Base-by-base conservation (phyloP, 371 early-diverging fungal species). In the Mortierella sp. region DNA sequence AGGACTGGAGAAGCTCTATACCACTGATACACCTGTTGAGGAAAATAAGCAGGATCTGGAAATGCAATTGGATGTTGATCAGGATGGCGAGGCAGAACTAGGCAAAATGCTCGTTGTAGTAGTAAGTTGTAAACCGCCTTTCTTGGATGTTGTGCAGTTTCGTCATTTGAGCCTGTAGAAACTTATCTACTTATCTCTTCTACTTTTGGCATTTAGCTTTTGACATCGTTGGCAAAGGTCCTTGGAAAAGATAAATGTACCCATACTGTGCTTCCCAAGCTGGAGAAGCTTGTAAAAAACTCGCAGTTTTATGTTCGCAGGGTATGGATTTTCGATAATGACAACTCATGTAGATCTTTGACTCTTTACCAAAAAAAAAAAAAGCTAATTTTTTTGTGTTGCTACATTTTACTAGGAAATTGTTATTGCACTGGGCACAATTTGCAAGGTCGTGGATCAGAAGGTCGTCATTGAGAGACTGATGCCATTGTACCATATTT, bases 41-140 rank as follows among this genome's bases (percentile, higher is more conserved):
- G 45, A 51, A 22, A 24, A 39, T 39, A 45, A 32, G 30, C 40
- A 49, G 8, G 63, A 51, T 43, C 28, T 54, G n/a, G 30, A 47
- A 20, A 49, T 45, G 22, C 30, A 66, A 18, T 40, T 45, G 28
- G 64, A 57, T 30, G 72, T 67, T 35, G 76, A 81, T 20, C 72
- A 72, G 22, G 75, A 75, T 20, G 88, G 89, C 6, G 90, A 88
- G 65, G 83, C 87, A 37, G 88, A 87, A 55, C 73, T 90, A 37
- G 88, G 88, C 18, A 90, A 90, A 70, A 88, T 88, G 70, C 85
- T 88, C 26, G 88, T 90, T 69, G 86, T 90, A 30, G 88, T 88
- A 72, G 91, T 90, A 85, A 73, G 81, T 45, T 11, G 18, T 24
- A 24, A 22, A 16, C 20, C 14, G 5, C 9, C 30, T 16, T 60